A percentile compares a stretch with the other conserved stretches of the same genome.
These are phyloP conservation scores for Chondrus crispus DNA, from an alignment of 23 red algal species.

Conservation along the genomic window DNA sequence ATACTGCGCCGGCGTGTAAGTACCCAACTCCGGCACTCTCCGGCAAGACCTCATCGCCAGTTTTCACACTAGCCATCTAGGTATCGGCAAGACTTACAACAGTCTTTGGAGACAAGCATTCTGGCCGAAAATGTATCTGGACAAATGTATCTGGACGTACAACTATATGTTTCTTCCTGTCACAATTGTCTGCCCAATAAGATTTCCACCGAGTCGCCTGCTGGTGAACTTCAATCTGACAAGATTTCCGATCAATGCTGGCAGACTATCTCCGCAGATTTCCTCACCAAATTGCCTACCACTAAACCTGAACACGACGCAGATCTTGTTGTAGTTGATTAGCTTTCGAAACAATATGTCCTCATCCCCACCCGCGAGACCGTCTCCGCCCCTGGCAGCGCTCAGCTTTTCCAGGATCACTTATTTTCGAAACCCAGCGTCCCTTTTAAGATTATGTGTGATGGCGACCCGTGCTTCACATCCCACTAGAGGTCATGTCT, in stretches of 20 bases:
- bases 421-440: background rate
- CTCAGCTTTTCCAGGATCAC: background rate
- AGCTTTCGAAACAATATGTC: background rate
- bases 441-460: background rate
- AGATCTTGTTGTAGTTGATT: background rate
- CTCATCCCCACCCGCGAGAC: background rate
- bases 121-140: slow-evolving; percentile 16
- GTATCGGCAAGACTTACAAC: background rate
- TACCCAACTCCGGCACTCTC: no score
- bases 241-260: background rate
- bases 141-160: no score
- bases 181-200: no score
- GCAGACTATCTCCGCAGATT: background rate
- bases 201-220: no score
- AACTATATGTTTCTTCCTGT: no score
- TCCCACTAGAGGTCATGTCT: background rate
- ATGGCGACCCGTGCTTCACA: background rate
- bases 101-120: background rate
- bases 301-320: background rate
- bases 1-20: no score
- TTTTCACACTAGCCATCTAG: background rate
- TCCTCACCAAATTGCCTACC: background rate
- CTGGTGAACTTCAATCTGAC: no score
- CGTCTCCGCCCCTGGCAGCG: background rate
- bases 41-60: no score